Conservation (phyloP, 371 early-diverging fungal genomes). For the Umbelopsis sp. region DNA sequence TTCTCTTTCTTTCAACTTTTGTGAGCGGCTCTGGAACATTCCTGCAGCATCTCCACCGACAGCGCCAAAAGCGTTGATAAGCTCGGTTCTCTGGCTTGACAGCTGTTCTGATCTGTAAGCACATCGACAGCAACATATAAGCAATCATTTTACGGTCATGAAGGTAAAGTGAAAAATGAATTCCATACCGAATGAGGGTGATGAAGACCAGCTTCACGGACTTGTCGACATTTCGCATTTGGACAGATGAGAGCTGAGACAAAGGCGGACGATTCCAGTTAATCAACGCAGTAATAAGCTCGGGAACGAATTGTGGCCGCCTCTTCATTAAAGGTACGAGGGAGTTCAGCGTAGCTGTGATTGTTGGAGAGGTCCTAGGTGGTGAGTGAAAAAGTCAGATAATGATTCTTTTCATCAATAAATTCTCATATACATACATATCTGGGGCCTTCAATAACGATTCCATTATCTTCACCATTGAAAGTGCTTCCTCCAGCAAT, state of each 20-base stretch:
- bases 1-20: conserved; percentile 24
- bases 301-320: conserved; percentile 38
- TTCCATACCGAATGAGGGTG: conserved; percentile 45
- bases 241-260: conserved; percentile 34
- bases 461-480: conserved; percentile 31
- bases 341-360: conserved; percentile 51
- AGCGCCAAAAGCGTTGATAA: conserved; percentile 40
- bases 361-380: conserved; percentile 33
- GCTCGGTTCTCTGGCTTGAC: conserved; percentile 30
- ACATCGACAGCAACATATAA: background rate
- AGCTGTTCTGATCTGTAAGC: conserved; percentile 35
- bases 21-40: conserved; percentile 36
- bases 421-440: conserved; percentile 25
- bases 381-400: background rate
- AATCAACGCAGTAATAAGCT: conserved; percentile 29
- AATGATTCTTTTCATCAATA: background rate
- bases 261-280: conserved; percentile 34
- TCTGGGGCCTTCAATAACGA: conserved; percentile 16
- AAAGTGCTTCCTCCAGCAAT: conserved; percentile 40
- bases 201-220: conserved; percentile 43
- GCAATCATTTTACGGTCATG: too few species aligned
- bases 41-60: conserved; percentile 46
- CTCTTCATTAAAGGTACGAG: conserved; percentile 38
- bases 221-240: conserved; percentile 47
- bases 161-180: background rate